Evolutionary conservation across 371 early-diverging fungal species (phyloP), one percentile per base, ranked within the genome.

Genomic region (Fennellomyces sp.): DNA sequence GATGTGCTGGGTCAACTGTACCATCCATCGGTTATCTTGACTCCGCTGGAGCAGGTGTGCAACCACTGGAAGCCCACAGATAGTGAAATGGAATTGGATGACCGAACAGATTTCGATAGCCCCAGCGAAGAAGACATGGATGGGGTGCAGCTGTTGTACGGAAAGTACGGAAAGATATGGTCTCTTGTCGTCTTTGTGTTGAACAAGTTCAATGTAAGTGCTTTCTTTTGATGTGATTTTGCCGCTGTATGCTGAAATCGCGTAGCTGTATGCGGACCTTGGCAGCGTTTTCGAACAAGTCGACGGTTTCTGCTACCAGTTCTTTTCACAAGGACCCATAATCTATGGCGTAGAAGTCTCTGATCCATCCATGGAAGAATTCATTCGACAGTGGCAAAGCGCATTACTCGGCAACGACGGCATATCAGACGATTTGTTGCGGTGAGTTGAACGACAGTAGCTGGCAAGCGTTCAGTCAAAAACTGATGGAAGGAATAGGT

Each of bases 1-100:
- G 81, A 81, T 54, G 53, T 81, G n/a, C 72, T 81, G 5, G 57
- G 74, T 25, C 73, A 76, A n/a, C 61, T 76, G 19, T 70, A 81
- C 51, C 66, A 65, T 15, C 76, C 81, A 6, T 42, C 33, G 11
- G 65, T 55, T 0, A 39, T 81, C 5, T 33, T 81, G 28, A 53
- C 52, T 2, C 73, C 81, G 0, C 54, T 81, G 8, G 78, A 81
- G 49, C 36, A 26, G 12, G 42, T 81, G 8, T 76, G 74, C 25
- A 81, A 76, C 30, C 55, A 65, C 7, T 81, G 81, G 81, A 56
- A 49, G n/a, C 64, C 73, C 3, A 33, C 64, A 5, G 55, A 61
- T 15, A 58, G 45, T 45, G 63, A 58, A 11, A 54, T 73, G 31
- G 65, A 69, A 12, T 53, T 63, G 39, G 75, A 72, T 31, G 69